Base-by-base conservation (phyloP, 2,329 filamentous ascomycete species). In the Lasiodiplodia citricola region DNA sequence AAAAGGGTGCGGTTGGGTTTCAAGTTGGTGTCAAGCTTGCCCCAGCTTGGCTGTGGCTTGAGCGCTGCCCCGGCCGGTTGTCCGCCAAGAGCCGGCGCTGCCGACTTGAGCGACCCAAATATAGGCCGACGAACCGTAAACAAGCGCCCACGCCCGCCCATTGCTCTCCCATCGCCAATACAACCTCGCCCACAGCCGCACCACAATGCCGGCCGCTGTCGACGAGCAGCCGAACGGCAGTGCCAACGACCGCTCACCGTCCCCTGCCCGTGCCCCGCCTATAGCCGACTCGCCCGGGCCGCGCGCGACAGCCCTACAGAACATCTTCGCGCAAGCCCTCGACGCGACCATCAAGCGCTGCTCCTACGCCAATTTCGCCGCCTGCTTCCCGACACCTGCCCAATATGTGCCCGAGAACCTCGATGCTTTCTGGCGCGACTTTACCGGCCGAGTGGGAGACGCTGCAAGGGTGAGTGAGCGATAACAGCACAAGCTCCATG, bases 381-480 rank as follows among this genome's bases (percentile, higher is more conserved):
- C 86, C 28, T 91, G 88, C 73, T 90, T 90, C 71, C 88, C 88
- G 0, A 91, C 88, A 0, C 85, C 87, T 1, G 86, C 88, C 21
- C 80, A 82, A 73, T 82, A 88, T 73, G 86, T 86, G 13, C 85
- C 87, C 1, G 84, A 84, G 31, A 84, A 83, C 52, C 74, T 91
- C 68, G 84, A 88, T 73, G 81, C 82, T 4, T 80, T 91, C 25
- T 87, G 87, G 79, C 81, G 84, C 66, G 86, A 90, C 71, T 83
- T 90, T 71, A 86, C 87, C 52, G 83, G 83, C 63, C 85, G 88
- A 72, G 76, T 90, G 65, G 86, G 88, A 71, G 84, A 86, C 70
- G 83, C 84, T 64, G 87, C 86, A 71, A 84, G 80, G 75, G 82
- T 82, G 18, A 60, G 71, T 69, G 10, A 41, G 8, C 25, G 18